phyloP scores from a whole-genome alignment of 257 asterid species.

The Solanum neorickii region DNA sequence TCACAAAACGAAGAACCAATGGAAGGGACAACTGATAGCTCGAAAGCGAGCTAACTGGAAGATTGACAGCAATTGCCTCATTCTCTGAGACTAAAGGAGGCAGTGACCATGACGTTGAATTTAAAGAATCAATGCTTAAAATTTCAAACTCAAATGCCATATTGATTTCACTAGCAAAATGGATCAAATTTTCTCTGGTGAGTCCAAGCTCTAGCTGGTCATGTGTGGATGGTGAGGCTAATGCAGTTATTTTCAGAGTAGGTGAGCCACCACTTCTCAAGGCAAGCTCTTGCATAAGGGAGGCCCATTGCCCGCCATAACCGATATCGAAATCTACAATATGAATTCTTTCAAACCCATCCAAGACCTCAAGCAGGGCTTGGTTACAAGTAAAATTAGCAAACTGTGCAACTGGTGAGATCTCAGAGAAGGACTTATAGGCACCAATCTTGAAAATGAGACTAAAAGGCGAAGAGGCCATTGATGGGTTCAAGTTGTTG shows the following conservation, averaged over 20 bases:
- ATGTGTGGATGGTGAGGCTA: conserved; percentile 57
- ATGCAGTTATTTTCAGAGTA: conserved; percentile 61
- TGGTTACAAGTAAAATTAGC: conserved; percentile 88
- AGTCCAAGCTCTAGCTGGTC: conserved; percentile 76
- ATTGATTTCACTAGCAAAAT: conserved; percentile 62
- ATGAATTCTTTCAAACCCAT: conserved; percentile 63
- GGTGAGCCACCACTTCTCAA: conserved; percentile 48
- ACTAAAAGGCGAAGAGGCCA: conserved; percentile 43
- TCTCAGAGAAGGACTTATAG: conserved; percentile 79
- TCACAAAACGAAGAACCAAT: conserved; percentile 62
- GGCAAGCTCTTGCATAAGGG: conserved; percentile 95
- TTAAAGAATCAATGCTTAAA: conserved; percentile 45
- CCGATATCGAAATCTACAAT: conserved; percentile 87
- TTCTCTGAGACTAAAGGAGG: conserved; percentile 32
- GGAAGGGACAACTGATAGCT: conserved; percentile 40
- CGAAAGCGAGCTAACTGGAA: conserved; percentile 55
- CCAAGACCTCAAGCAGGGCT: conserved; percentile 70
- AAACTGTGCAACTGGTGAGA: conserved; percentile 76
- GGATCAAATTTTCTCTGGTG: conserved; percentile 66
- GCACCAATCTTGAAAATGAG: conserved; percentile 80
- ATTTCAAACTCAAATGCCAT: conserved; percentile 61
- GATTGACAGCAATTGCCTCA: conserved; percentile 72
- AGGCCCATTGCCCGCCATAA: conserved; percentile 93
- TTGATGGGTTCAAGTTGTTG: conserved; percentile 6
- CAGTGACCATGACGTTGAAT: conserved; percentile 55